Evolutionary conservation across 1,284 basidiomycete genomes (phyloP), one percentile per base, ranked within the genome.

Genomic region (Athelia sp.): DNA sequence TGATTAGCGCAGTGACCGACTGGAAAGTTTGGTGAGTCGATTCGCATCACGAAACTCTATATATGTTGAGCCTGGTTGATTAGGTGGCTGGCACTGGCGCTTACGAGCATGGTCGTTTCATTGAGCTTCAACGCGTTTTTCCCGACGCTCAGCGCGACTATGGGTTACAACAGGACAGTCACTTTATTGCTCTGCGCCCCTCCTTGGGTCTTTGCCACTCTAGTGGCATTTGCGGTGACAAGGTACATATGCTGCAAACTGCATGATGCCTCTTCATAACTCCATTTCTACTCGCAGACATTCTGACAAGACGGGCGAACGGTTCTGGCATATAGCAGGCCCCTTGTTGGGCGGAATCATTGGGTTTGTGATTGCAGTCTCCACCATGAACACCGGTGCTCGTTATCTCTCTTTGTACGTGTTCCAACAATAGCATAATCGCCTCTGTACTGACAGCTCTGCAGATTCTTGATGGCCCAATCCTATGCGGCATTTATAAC

Each of bases 101-200:
- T 78, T 45, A 70, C 72, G n/a, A 72, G 75, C 54, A 67, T 79
- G 57, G 74, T 78, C 45, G 58, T 84, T 42, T 77, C 81, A 10
- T 64, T 90, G 13, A 82, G 78, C 13, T 89, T 87, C 73, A 83
- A 82, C 62, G 76, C 80, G 11, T 77, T 75, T 63, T 86, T 89
- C 69, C 86, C 87, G 9, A 86, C 84, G 0, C 68, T 86, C 46
- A 76, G 72, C 18, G 76, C 73, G 3, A 90, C 88, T 1, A 71
- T 92, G 62, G 87, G 87, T 24, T 89, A 78, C 65, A 74, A 69
- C 50, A 66, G 73, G 4, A 84, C 80, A 4, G 68, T 82, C n/a
- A 82, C 86, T 1, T 70, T 91, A 18, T 64, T 90, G 42, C 75
- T 90, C 24, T 88, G 84, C 54, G 86, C 85, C 10, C 89, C 90